phyloP scores from a whole-genome alignment of 257 asterid species.

The Ajuga chamaepitys region DNA sequence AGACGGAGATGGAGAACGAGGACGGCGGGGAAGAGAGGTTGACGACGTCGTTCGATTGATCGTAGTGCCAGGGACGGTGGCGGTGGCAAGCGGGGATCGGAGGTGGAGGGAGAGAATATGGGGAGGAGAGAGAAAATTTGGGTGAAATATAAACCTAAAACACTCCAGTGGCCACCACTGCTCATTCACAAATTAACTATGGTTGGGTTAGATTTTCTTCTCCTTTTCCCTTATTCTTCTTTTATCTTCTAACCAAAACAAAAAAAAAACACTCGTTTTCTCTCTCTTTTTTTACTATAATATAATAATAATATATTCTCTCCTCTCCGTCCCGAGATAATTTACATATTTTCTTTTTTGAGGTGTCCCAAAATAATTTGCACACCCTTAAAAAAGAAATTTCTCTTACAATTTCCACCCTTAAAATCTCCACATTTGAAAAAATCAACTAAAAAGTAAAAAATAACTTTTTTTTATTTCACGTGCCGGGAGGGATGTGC shows the following conservation, averaged over 20 bases:
- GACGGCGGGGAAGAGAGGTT: not conserved
- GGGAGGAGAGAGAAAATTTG: slow-evolving; percentile 14
- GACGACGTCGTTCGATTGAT: slow-evolving; percentile 21
- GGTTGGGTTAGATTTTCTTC: slow-evolving; percentile 19
- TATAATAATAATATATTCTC: no score
- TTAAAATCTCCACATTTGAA: no score
- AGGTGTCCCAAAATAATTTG: no score
- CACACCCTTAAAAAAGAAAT: no score
- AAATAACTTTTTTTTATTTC: no score
- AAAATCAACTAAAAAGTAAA: no score
- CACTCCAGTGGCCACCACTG: slow-evolving; percentile 14
- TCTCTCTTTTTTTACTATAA: not conserved
- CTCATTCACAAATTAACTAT: slow-evolving; percentile 17
- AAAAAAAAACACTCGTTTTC: not conserved
- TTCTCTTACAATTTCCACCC: no score
- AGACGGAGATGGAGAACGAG: not conserved
- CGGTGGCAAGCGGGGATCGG: slow-evolving; percentile 24
- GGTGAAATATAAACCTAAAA: slow-evolving; percentile 13
- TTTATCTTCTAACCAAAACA: no score
- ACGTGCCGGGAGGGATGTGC: no score
- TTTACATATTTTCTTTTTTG: no score
- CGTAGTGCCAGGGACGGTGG: slow-evolving; percentile 13
- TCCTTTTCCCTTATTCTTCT: not conserved
- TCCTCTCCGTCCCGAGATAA: no score
- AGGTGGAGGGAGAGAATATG: slow-evolving; percentile 3